Base-by-base conservation (phyloP, 768 basidiomycete genomes). In the Tricholoma flavovirens region DNA sequence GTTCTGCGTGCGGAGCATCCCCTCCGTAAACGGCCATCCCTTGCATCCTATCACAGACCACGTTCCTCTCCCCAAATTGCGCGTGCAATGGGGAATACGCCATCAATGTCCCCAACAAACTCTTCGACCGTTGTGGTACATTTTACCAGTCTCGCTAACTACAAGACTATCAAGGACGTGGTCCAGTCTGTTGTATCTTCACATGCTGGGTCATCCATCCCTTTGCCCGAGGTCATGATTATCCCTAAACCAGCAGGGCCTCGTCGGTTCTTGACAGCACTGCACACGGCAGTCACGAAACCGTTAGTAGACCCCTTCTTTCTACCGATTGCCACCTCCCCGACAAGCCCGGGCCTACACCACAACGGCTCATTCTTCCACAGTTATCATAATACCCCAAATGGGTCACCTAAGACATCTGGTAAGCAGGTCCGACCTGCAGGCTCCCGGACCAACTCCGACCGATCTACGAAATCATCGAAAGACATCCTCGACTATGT, bases 221-320 rank as follows among this genome's bases (percentile, higher is more conserved):
- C 78, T 14, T 69, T 88, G 10, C 87, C 97, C 1, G 97, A 99
- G 63, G 83, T 99, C 26, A 90, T 98, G 81, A 92, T 99, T 61
- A 87, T 98, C 36, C 96, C 95, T 19, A 99, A 98, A 71, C 96
- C 96, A 9, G 95, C 90, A 15, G 96, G 97, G 4, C 97, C 97
- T 6, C 84, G 96, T 36, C 84, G 96, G 8, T 87, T 98, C 62
- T 75, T 99, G 61, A 95, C 94, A 19, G 89, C 94, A 22, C 75
- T 99, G 15, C 89, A 96, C 67, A 98, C 92, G 4, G 94, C 94
- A 1, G 79, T 91, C 49, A 88, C 83, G 8, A 90, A 86, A 60
- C 95, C 97, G 0, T 66, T 83, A 10, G 83, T 99, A 29, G 96
- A 99, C 66, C 90, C 95, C 0, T 89, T 87, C 69, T 97, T 98